A percentile compares a stretch with the other conserved stretches of the same genome.
Conservation (phyloP, 805 yeast species). For the Blastobotrys terrestris region DNA sequence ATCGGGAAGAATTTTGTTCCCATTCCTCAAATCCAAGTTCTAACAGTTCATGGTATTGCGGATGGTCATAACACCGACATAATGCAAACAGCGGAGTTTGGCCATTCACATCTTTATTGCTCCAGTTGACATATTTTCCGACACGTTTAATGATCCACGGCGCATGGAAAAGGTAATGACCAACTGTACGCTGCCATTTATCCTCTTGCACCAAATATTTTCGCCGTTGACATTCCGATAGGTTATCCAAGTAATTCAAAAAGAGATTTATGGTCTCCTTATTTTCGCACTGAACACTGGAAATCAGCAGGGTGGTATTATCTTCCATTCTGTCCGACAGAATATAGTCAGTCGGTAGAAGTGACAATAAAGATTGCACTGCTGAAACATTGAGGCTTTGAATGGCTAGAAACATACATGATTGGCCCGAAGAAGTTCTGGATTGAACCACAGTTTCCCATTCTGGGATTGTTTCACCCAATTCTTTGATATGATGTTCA, state of each 20-base stretch:
- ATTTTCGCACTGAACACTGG: slow-evolving; percentile 54
- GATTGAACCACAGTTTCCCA: slow-evolving; percentile 30
- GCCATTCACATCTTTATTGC: slow-evolving; percentile 50
- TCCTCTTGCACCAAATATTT: slow-evolving; percentile 50
- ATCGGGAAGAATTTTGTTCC: slow-evolving; percentile 2
- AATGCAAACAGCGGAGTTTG: slow-evolving; percentile 76
- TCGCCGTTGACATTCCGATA: slow-evolving; percentile 41
- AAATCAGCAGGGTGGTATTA: slow-evolving; percentile 51
- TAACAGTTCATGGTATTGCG: slow-evolving; percentile 40
- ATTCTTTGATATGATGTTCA: slow-evolving; percentile 3
- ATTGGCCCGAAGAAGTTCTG: slow-evolving; percentile 57
- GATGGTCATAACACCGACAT: slow-evolving; percentile 75
- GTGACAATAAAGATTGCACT: slow-evolving; percentile 41
- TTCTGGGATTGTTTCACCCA: slow-evolving; percentile 3
- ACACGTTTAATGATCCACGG: slow-evolving; percentile 44
- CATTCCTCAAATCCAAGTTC: slow-evolving; percentile 16
- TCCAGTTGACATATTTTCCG: slow-evolving; percentile 67
- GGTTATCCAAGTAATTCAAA: slow-evolving; percentile 19
- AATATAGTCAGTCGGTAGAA: slow-evolving; percentile 62
- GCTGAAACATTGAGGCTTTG: slow-evolving; percentile 40
- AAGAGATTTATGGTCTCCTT: slow-evolving; percentile 35
- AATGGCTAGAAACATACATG: slow-evolving; percentile 60
- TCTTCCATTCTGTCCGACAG: slow-evolving; percentile 53
- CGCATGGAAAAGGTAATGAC: slow-evolving; percentile 65
- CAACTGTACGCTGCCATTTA: slow-evolving; percentile 51